Evolutionary conservation across 2,329 filamentous ascomycete species (phyloP), one percentile per base, ranked within the genome.

Genomic region (Colletotrichum scovillei): DNA sequence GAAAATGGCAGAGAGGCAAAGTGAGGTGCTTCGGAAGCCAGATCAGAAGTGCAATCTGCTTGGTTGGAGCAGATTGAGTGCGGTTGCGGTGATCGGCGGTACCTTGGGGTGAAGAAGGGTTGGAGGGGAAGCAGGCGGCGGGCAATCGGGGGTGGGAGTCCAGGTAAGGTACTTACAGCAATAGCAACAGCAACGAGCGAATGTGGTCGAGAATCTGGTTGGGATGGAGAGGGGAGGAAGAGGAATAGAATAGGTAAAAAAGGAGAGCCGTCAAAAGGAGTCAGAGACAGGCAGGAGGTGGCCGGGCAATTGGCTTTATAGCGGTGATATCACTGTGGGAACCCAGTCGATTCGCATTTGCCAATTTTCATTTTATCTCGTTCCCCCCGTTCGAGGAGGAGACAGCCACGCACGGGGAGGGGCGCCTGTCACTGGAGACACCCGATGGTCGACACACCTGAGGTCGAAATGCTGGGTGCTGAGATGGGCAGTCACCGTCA

Each of bases 261-360:
- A 65, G 60, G 35, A 66, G 56, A 71, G 57, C 19, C 56, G 42
- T 60, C 60, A 32, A 59, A 49, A 14, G 32, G 35, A 32, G 19
- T 14, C 35, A 19, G 12, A 62, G 19, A 49, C 19, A 22, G 22
- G 11, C 19, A 46, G 24, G 49, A 71, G 60, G 32, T 62, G 71
- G 70, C 24, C 67, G 71, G 62, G 67, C 60, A 73, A 52, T 73
- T 70, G 42, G 56, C 71, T 73, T 73, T 73, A 73, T 73, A 73
- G 67, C 67, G 71, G 71, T 73, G 71, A 73, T 73, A 73, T 73
- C 70, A 73, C 71, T 73, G 71, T 73, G 71, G 71, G 67, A 73
- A 73, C 71, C 67, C 62, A 66, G 67, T 42, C 63, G 56, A 57
- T 57, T 73, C 67, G 71, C 71, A 73, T 73, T 70, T 73, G 60